Base-by-base conservation (phyloP, 345 rosid species). In the Populus ilicifolia region DNA sequence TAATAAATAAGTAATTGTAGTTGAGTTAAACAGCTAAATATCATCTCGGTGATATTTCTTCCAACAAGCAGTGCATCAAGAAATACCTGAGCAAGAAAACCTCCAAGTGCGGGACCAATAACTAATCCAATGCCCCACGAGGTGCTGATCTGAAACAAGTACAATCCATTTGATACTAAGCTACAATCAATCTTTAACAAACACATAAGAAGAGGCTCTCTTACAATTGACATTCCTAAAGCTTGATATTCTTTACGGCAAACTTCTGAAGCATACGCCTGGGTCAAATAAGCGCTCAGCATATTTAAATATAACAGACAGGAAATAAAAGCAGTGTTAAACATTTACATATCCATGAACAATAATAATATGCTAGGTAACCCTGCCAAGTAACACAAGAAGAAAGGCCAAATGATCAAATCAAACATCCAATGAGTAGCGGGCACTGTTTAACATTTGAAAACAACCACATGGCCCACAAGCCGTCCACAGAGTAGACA, bases 201-300 rank as follows among this genome's bases (percentile, higher is more conserved):
- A 21, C 25, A 21, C 29, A 52, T 41, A 65, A 48, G 23, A 43
- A 46, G 67, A 72, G 74, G 64, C 18, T n/a, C 67, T 69, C 98
- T 85, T 78, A 93, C 94, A 50, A 87, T 84, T 80, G 98, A 90
- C 85, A 93, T 89, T 33, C 90, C 93, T 82, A 93, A 71, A 79
- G 90, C 84, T 72, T 84, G 90, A 77, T 93, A 70, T 83, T 93
- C 96, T 67, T 87, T 84, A 6, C 89, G 86, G 80, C 89, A 88
- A 33, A 90, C 87, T 87, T 93, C 96, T 10, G 92, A 79, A 76
- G 96, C 93, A 78, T 93, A 93, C n/a, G 98, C 98, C 98, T 93
- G 85, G 8, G 36, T 17, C 29, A 64, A 56, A 46, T 25, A 6
- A 35, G 36, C 56, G 20, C 27, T 21, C 62, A 21, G 10, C n/a